These are phyloP conservation scores for Chloranthus sessilifolius DNA, from an alignment of 164 flowering plant species.

Conservation along the genomic window DNA sequence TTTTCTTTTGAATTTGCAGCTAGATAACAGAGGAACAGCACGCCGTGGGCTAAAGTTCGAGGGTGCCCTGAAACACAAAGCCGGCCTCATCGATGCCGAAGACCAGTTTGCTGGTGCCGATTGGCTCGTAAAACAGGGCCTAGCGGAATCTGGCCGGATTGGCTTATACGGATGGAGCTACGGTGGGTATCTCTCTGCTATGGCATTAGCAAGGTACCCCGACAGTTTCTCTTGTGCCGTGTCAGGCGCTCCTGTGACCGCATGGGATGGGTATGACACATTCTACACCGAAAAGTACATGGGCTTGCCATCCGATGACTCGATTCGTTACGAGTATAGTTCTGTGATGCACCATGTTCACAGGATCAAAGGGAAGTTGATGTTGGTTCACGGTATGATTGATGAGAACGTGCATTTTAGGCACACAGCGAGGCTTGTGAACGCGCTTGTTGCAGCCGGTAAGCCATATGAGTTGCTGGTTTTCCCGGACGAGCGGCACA, in stretches of 20 bases:
- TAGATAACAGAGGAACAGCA: slow-evolving; percentile 85
- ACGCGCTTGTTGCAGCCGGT: slow-evolving; percentile 63
- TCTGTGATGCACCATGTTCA: slow-evolving; percentile 73
- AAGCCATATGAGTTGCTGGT: slow-evolving; percentile 72
- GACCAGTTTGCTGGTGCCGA: slow-evolving; percentile 82
- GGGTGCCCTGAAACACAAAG: slow-evolving; percentile 53
- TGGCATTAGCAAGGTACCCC: slow-evolving; percentile 58
- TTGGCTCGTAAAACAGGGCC: slow-evolving; percentile 80
- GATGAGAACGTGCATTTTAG: slow-evolving; percentile 96
- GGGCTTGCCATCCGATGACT: slow-evolving; percentile 67
- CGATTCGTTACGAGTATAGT: slow-evolving; percentile 36
- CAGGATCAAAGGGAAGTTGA: slow-evolving; percentile 57
- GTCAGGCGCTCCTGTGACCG: slow-evolving; percentile 86
- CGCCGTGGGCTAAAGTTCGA: slow-evolving; percentile 91
- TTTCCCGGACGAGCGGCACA: slow-evolving; percentile 86
- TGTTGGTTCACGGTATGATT: slow-evolving; percentile 92
- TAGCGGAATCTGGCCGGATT: slow-evolving; percentile 55
- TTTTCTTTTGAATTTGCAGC: slow-evolving; percentile 29
- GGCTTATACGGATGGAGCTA: slow-evolving; percentile 98
- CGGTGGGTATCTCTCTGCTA: slow-evolving; percentile 89
- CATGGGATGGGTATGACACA: slow-evolving; percentile 97
- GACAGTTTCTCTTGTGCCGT: slow-evolving; percentile 68
- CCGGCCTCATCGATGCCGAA: slow-evolving; percentile 63
- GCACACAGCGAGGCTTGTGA: slow-evolving; percentile 92
- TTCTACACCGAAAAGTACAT: slow-evolving; percentile 96